Percentiles rank a stretch among this genome's conserved stretches.
Conservation (phyloP, 768 basidiomycete genomes). For the Crassisporium funariophilum region DNA sequence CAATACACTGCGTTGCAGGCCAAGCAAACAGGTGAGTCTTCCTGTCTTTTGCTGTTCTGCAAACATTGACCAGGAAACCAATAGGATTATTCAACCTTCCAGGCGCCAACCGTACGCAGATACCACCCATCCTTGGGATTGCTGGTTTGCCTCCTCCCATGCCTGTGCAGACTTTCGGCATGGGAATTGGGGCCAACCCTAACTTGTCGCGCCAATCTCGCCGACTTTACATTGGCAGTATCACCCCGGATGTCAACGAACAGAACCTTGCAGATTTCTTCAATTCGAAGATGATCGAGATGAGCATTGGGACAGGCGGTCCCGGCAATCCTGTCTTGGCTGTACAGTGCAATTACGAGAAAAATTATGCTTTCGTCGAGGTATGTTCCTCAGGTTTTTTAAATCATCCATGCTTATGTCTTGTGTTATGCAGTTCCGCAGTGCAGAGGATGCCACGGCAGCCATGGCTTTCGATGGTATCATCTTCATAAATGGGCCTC, state of each 20-base stretch:
- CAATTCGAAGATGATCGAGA: slow-evolving; percentile 94
- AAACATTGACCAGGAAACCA: slow-evolving; percentile 4
- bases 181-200: slow-evolving; percentile 85
- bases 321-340: slow-evolving; percentile 90
- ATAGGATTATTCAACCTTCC: slow-evolving; percentile 95
- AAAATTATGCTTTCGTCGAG: slow-evolving; percentile 98
- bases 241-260: slow-evolving; percentile 93
- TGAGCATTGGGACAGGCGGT: slow-evolving; percentile 80
- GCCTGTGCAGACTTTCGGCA: slow-evolving; percentile 83
- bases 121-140: slow-evolving; percentile 79
- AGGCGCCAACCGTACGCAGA: slow-evolving; percentile 89
- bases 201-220: slow-evolving; percentile 93
- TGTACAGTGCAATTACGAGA: slow-evolving; percentile 97
- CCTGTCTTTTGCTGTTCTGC: slow-evolving; percentile 1
- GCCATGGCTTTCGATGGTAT: slow-evolving; percentile 98
- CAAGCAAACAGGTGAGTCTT: slow-evolving; percentile 86
- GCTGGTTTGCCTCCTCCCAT: slow-evolving; percentile 82
- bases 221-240: slow-evolving; percentile 95
- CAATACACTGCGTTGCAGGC: slow-evolving; percentile 94
- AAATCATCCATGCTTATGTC: slow-evolving; percentile 5
- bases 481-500: slow-evolving; percentile 91
- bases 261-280: slow-evolving; percentile 92
- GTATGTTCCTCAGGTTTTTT: slow-evolving; percentile 42
- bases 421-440: slow-evolving; percentile 77
- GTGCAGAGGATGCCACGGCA: slow-evolving; percentile 92